Percentiles rank a stretch among this genome's conserved stretches.
phyloP scores from a whole-genome alignment of 202 grass and related monocot species.

The Setaria italica region DNA sequence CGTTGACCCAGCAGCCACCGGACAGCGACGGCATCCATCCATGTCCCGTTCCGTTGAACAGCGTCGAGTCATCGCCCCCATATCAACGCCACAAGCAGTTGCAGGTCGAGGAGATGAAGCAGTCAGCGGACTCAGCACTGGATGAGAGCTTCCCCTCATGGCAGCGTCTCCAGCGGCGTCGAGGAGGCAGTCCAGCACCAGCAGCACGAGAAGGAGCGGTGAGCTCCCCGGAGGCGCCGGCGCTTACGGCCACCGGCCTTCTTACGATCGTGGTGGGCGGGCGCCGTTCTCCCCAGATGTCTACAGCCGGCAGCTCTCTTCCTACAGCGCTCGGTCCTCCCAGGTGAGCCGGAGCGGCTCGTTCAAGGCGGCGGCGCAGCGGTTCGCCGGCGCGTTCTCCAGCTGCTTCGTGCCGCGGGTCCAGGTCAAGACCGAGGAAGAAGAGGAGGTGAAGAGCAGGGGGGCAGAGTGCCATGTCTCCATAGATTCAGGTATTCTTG shows the following conservation, averaged over 20 bases:
- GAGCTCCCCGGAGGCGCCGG: conserved; percentile 13
- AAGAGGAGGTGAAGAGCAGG: conserved; percentile 30
- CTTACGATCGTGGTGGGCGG: conserved; percentile 12
- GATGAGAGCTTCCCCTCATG: conserved; percentile 28
- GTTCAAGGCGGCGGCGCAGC: conserved; percentile 50
- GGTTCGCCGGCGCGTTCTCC: conserved; percentile 51
- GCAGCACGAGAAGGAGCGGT: conserved; percentile 6
- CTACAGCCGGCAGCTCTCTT: conserved; percentile 45
- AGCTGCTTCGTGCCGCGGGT: conserved; percentile 57
- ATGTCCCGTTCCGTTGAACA: not conserved
- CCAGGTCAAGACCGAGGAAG: conserved; percentile 22
- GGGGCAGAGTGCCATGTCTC: conserved; percentile 24
- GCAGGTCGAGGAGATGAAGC: not conserved
- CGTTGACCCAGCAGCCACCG: conserved; percentile 39
- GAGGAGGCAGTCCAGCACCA: conserved; percentile 48
- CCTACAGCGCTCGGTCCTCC: conserved; percentile 42
- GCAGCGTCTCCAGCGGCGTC: not conserved
- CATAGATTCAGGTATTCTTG: conserved; percentile 43
- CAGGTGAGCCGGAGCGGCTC: conserved; percentile 43
- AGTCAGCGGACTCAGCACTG: not conserved
- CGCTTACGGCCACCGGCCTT: not conserved
- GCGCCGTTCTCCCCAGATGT: not conserved
- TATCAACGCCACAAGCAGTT: conserved; percentile 18
- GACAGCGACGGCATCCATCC: conserved; percentile 12
- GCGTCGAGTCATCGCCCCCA: not conserved